Conservation (phyloP, 331 rosid species). For the Telfairia occidentalis region DNA sequence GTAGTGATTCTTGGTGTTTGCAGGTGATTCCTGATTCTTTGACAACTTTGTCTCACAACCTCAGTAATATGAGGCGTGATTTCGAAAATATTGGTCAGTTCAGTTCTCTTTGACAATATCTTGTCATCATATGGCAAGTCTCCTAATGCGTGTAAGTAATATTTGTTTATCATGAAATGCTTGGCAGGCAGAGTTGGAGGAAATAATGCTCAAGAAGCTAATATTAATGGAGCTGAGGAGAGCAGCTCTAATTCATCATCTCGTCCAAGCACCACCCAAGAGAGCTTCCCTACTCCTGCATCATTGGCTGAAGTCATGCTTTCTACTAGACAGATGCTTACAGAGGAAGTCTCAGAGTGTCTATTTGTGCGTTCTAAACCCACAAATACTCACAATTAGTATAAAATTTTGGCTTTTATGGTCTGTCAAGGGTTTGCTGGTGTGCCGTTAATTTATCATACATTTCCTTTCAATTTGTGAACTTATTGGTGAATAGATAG, state of each 20-base stretch:
- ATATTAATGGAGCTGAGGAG: constrained; percentile 31
- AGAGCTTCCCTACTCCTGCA: constrained; percentile 63
- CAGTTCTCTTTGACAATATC: constrained; percentile 5
- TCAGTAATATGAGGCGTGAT: constrained; percentile 49
- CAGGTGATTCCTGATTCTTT: constrained; percentile 92
- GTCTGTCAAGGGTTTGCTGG: neutral
- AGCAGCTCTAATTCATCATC: constrained; percentile 33
- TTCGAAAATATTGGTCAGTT: constrained; percentile 67
- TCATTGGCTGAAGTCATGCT: constrained; percentile 79
- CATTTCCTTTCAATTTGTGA: neutral
- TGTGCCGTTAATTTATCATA: neutral
- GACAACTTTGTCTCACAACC: constrained; percentile 70
- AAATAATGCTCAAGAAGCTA: constrained; percentile 31
- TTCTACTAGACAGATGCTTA: constrained; percentile 62
- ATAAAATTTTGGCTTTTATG: neutral
- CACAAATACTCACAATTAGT: constrained; percentile 3
- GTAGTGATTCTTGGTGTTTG: constrained; percentile 18
- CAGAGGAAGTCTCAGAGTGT: constrained; percentile 59
- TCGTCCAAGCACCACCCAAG: constrained; percentile 28
- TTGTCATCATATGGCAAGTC: constrained; percentile 16
- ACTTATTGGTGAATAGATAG: constrained; percentile 9
- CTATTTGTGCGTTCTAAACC: constrained; percentile 49
- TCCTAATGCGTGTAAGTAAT: constrained; percentile 1
- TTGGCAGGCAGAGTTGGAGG: constrained; percentile 59
- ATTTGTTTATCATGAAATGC: constrained; percentile 14